Base-by-base conservation (phyloP, 495 filamentous ascomycete genomes). In the Penicillium argentinense region DNA sequence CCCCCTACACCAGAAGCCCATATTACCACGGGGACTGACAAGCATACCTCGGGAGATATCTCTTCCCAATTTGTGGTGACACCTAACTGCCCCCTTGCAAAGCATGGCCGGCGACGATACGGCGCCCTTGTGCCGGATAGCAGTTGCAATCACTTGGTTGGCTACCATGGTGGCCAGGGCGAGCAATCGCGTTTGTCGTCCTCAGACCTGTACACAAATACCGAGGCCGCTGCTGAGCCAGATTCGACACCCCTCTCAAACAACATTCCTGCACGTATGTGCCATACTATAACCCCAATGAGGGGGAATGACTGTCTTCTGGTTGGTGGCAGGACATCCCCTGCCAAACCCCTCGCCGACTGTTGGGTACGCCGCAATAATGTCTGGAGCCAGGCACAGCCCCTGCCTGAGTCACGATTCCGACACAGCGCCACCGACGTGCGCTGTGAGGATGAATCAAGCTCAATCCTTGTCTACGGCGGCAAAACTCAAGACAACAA, bases 321-420 rank as follows among this genome's bases (percentile, higher is more conserved):
- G 13, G 80, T 84, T n/a, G 90, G 91, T 13, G 91, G 91, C 11
- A 74, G 91, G 37, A 75, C 78, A 9, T 91, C 88, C 5, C 91
- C 91, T 2, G 74, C 83, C 12, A 74, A 71, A 16, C 80, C 78
- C 4, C 54, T 87, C 6, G 61, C 67, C 13, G 86, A 91, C 64
- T 90, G 87, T 56, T 96, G 89, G 88, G 42, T 88, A 1, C 72
- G 81, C 27, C 62, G 76, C 42, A 74, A 73, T 36, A 73, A 70
- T 19, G 42, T 50, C 9, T 96, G 88, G 89, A 71, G 70, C 47
- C 74, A 70, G 39, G 76, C 78, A 7, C 69, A 85, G 22, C 75
- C 79, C 44, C 73, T 95, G 12, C 83, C 85, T 9, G 47, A 69
- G 5, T 77, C 83, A 12, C 71, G 88, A 32, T 93, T 85, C 67